Evolutionary conservation across 2,329 filamentous ascomycete species (phyloP), one percentile per base, ranked within the genome.

Genomic region (Sporothrix phasma): DNA sequence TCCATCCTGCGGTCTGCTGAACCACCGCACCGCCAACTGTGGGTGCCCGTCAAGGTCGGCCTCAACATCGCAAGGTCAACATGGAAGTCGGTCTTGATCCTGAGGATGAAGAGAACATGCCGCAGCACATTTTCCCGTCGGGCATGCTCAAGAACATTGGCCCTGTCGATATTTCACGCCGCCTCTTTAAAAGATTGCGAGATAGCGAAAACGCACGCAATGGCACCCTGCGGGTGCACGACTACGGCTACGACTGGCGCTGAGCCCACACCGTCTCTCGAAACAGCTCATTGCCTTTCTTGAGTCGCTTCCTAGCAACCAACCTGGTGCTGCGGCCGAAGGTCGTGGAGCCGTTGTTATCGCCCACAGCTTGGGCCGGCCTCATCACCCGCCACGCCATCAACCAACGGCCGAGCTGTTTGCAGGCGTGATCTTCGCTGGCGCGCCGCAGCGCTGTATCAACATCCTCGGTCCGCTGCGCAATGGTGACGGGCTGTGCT

Each of bases 241-340:
- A 97, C 70, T 97, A 93, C 72, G 92, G 92, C 19, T 97, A 96
- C 70, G 93, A 97, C 75, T 97, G 93, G 93, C 83, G 93, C 78
- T 99, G 45, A 94, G 90, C 67, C 93, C 93, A 0, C 83, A 88
- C 70, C 78, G 91, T 0, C 81, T 94, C 0, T 92, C 89, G 3
- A 79, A 80, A 53, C 84, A 84, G 66, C 77, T 97, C n/a, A 84
- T 87, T 41, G 76, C 82, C 19, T 96, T 90, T 70, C 78, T 97
- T 15, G 84, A 89, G 71, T 79, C 76, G 1, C 78, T 97, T 0
- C 88, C 88, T 0, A 92, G 85, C 61, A 97, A 97, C 71, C 79
- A 81, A 61, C 47, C 46, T 3, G 80, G 76, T 8, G 71, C 72
- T 0, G 78, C 81, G 58, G 39, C 39, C 15, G 29, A 24, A 1